Conservation (phyloP, 2,329 filamentous ascomycete genomes). For the Scedosporium minutisporum region DNA sequence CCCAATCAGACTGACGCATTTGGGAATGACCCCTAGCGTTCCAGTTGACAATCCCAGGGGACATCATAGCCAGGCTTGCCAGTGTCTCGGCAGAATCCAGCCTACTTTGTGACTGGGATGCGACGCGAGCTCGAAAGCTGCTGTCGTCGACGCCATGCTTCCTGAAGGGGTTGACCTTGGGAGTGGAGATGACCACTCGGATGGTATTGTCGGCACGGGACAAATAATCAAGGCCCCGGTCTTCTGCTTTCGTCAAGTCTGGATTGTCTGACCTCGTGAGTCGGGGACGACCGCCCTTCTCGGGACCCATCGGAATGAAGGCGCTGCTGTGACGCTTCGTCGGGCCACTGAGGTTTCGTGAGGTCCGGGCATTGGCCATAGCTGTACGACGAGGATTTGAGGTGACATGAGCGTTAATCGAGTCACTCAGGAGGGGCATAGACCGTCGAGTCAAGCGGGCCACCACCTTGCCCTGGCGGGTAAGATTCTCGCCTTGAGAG, state of each 20-base stretch:
- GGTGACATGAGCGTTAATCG: constrained; percentile 35
- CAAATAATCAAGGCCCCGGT: constrained; percentile 29
- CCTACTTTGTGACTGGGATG: neutral
- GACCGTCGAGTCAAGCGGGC: constrained; percentile 15
- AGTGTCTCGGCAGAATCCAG: neutral
- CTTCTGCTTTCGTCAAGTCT: neutral
- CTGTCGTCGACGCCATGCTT: neutral
- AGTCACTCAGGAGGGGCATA: constrained; percentile 21
- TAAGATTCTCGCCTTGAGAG: neutral
- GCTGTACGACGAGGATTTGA: constrained; percentile 41
- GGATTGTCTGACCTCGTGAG: neutral
- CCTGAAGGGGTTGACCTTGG: neutral
- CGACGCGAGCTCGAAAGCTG: neutral
- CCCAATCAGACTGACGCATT: no score
- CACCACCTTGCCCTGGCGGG: constrained; percentile 9
- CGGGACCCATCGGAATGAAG: neutral
- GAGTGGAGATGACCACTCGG: constrained; percentile 38
- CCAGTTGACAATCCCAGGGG: neutral
- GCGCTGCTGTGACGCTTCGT: neutral
- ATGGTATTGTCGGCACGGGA: constrained; percentile 41
- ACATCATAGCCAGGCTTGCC: neutral
- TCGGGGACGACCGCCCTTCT: neutral
- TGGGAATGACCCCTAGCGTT: no score
- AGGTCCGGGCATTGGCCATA: constrained; percentile 23
- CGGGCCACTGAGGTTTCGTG: neutral